Conservation (phyloP, 2,329 filamentous ascomycete genomes). For the Cordyceps farinosa region DNA sequence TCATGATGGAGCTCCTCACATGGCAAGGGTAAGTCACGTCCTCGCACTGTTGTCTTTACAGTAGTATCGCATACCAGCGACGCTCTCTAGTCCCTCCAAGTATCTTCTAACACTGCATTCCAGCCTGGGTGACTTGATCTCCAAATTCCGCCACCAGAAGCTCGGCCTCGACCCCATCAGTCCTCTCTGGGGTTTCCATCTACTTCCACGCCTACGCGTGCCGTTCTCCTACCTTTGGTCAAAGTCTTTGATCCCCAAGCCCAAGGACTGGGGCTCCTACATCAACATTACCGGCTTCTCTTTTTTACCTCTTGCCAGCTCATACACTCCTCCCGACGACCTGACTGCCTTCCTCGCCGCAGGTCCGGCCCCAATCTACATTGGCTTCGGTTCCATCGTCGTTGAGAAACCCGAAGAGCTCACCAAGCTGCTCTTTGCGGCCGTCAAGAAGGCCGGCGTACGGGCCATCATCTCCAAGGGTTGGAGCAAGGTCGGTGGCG, state of each 20-base stretch:
- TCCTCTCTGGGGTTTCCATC: constrained; percentile 62
- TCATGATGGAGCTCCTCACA: constrained; percentile 67
- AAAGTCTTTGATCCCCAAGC: constrained; percentile 61
- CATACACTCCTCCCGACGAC: constrained; percentile 52
- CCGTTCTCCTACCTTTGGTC: constrained; percentile 73
- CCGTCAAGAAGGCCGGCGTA: constrained; percentile 53
- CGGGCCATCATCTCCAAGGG: constrained; percentile 61
- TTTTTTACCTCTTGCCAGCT: constrained; percentile 51
- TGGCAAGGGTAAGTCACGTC: constrained; percentile 59
- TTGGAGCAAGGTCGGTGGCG: constrained; percentile 58
- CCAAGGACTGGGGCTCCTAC: constrained; percentile 56
- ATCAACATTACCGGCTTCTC: constrained; percentile 62
- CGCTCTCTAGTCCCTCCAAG: not conserved
- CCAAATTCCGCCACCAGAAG: constrained; percentile 60
- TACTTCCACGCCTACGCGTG: constrained; percentile 58
- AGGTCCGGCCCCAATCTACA: constrained; percentile 48
- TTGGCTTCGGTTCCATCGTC: constrained; percentile 18
- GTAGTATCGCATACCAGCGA: not conserved
- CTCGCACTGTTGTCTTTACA: not conserved
- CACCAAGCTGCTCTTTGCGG: constrained; percentile 57
- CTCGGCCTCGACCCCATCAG: constrained; percentile 63
- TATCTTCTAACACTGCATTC: not conserved
- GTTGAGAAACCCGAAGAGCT: constrained; percentile 49
- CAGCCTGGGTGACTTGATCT: constrained; percentile 65
- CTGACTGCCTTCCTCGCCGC: constrained; percentile 51